These are phyloP conservation scores for Knoxia roxburghii DNA, from an alignment of 257 asterid genomes.

Conservation along the genomic window DNA sequence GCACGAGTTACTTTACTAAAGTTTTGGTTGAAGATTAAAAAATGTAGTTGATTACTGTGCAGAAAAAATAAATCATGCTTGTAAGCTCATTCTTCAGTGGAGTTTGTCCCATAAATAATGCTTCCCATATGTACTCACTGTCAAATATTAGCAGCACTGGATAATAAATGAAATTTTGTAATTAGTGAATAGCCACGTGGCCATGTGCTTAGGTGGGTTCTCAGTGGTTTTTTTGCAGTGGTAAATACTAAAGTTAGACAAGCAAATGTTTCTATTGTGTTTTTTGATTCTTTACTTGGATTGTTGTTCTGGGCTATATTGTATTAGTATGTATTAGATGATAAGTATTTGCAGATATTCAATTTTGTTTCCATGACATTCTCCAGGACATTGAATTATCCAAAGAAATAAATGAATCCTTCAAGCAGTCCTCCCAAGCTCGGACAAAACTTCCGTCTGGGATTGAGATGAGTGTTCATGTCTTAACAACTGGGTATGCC, in stretches of 20 bases:
- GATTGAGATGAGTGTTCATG: constrained; percentile 99
- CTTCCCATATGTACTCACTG: background rate
- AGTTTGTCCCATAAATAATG: background rate
- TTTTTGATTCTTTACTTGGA: background rate
- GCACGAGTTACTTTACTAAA: background rate
- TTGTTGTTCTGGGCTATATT: background rate
- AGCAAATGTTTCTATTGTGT: background rate
- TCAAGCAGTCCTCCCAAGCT: constrained; percentile 99
- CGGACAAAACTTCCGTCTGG: constrained; percentile 96
- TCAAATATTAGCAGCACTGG: background rate
- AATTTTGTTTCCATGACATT: constrained; percentile 8
- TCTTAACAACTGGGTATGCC: constrained; percentile 85
- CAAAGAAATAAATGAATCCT: constrained; percentile 93
- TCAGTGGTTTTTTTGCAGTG: background rate
- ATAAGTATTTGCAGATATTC: background rate
- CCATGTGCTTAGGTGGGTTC: background rate
- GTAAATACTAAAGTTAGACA: no score
- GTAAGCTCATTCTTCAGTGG: background rate
- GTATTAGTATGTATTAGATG: background rate
- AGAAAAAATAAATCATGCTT: no score
- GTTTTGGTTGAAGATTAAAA: background rate
- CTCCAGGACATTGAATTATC: constrained; percentile 89
- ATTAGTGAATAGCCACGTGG: background rate
- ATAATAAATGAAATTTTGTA: background rate
- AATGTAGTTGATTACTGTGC: no score